phyloP scores from a whole-genome alignment of 345 rosid species.

The Camelina laxa region DNA sequence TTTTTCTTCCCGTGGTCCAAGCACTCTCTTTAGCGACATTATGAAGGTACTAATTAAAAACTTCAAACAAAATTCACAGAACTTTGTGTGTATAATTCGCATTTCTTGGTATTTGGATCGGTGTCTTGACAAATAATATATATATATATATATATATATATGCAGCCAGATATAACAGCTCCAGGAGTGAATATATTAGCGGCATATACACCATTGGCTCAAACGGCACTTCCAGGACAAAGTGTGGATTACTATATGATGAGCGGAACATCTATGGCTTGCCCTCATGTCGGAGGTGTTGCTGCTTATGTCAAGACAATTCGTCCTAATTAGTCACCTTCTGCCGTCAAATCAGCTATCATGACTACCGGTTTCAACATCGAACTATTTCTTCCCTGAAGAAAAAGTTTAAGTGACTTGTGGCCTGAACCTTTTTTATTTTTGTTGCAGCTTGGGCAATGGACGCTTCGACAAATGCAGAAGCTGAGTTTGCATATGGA shows the following conservation, averaged over 20 bases:
- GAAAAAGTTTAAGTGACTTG: neutral
- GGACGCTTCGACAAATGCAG: slow-evolving; percentile 39
- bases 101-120: neutral
- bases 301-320: slow-evolving; percentile 55
- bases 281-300: slow-evolving; percentile 71
- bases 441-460: slow-evolving; percentile 44
- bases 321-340: slow-evolving; percentile 52
- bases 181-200: slow-evolving; percentile 54
- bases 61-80: neutral
- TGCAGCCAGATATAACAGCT: slow-evolving; percentile 53
- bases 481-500: slow-evolving; percentile 56
- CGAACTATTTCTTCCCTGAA: neutral
- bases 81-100: neutral
- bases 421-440: neutral
- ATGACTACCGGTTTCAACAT: slow-evolving; percentile 61
- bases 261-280: slow-evolving; percentile 76
- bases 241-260: slow-evolving; percentile 39
- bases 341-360: slow-evolving; percentile 73
- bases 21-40: slow-evolving; percentile 48
- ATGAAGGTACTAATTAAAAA: slow-evolving; percentile 41
- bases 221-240: slow-evolving; percentile 36
- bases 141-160: neutral
- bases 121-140: slow-evolving; percentile 1
- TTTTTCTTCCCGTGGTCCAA: slow-evolving; percentile 66
- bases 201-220: slow-evolving; percentile 37